Conservation (phyloP, 2,329 filamentous ascomycete species). For the Pseudogymnoascus sp. region DNA sequence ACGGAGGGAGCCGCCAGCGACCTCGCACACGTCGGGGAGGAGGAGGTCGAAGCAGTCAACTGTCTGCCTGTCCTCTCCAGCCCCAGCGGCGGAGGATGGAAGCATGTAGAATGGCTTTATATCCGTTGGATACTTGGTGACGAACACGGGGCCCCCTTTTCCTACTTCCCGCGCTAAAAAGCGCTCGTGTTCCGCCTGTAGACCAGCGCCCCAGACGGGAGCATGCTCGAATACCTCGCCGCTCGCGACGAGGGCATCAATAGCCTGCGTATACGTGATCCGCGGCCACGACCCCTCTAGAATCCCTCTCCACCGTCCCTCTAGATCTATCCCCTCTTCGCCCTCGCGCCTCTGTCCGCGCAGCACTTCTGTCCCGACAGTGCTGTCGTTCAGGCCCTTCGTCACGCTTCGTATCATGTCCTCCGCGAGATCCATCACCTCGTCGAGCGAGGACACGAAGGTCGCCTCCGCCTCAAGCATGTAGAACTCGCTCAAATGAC, state of each 20-base stretch:
- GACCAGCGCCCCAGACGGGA: conserved; percentile 62
- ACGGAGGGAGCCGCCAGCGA: conserved; percentile 63
- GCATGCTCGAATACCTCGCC: conserved; percentile 54
- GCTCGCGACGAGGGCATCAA: conserved; percentile 57
- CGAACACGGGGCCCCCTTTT: conserved; percentile 63
- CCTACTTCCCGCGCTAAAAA: conserved; percentile 64
- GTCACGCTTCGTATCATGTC: conserved; percentile 58
- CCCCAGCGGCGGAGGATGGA: conserved; percentile 33
- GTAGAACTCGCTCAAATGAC: conserved; percentile 95
- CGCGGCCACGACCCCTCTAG: conserved; percentile 58
- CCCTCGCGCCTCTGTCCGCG: conserved; percentile 34
- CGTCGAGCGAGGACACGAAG: conserved; percentile 62
- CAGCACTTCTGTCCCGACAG: conserved; percentile 47
- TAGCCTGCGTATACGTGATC: conserved; percentile 74
- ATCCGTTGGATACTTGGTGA: conserved; percentile 82
- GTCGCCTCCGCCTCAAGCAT: conserved; percentile 92
- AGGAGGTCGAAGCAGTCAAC: conserved; percentile 67
- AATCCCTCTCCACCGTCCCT: conserved; percentile 65
- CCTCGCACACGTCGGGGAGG: conserved; percentile 59
- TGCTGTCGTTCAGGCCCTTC: conserved; percentile 35
- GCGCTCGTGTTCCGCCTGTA: conserved; percentile 89
- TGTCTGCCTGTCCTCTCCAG: conserved; percentile 32
- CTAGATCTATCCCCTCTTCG: conserved; percentile 36
- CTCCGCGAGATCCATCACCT: conserved; percentile 74
- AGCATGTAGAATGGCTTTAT: conserved; percentile 93